Conservation (phyloP, 2,329 filamentous ascomycete genomes). For the Fusarium piperis region DNA sequence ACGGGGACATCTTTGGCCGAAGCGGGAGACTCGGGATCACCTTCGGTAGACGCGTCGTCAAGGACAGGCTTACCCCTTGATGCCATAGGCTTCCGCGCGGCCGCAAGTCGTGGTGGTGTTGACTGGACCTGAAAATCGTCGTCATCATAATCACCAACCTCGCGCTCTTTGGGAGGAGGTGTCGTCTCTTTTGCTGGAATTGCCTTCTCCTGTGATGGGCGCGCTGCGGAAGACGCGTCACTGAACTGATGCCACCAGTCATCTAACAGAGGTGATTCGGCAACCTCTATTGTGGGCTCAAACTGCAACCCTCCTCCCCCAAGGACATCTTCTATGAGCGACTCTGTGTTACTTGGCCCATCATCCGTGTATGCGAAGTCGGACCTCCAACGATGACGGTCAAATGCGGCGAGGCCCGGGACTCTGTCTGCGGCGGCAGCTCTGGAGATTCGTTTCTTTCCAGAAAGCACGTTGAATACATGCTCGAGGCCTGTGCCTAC, state of each 20-base stretch:
- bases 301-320: constrained; percentile 47
- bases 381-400: constrained; percentile 51
- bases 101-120: constrained; percentile 54
- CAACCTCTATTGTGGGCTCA: constrained; percentile 42
- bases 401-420: constrained; percentile 62
- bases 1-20: constrained; percentile 9
- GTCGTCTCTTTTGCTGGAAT: constrained; percentile 10
- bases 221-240: constrained; percentile 40
- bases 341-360: constrained; percentile 44
- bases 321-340: constrained; percentile 56
- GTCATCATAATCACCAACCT: constrained; percentile 51
- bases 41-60: constrained; percentile 48
- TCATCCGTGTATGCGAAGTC: constrained; percentile 38
- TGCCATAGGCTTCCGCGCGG: constrained; percentile 37
- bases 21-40: constrained; percentile 39
- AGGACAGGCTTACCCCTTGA: constrained; percentile 12
- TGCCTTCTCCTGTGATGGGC: constrained; percentile 26
- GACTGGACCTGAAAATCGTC: constrained; percentile 63
- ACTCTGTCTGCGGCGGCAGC: constrained; percentile 58
- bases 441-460: constrained; percentile 58
- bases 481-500: constrained; percentile 62
- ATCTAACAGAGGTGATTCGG: constrained; percentile 51
- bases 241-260: constrained; percentile 61
- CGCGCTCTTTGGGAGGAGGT: constrained; percentile 26
- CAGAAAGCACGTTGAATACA: constrained; percentile 61